Evolutionary conservation across 2,329 filamentous ascomycete species (phyloP).

Genomic region (Aspergillus calidoustus): DNA sequence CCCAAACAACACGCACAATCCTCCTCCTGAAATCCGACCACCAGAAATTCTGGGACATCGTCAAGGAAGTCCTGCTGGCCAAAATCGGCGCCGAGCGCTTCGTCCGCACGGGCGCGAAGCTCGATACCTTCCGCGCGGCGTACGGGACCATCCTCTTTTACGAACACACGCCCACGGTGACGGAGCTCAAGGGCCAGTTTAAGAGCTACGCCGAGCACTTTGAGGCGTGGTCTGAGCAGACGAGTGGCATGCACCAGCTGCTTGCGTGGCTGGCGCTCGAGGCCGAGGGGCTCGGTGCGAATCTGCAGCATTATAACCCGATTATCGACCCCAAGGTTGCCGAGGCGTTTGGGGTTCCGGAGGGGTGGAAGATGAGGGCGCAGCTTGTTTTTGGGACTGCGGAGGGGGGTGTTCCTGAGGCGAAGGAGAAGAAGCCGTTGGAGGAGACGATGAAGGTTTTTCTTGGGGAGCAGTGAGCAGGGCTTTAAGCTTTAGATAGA

Average conservation of each 20-base stretch:
- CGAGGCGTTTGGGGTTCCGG: slow-evolving; percentile 68
- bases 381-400: slow-evolving; percentile 73
- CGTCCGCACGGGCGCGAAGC: slow-evolving; percentile 33
- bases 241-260: slow-evolving; percentile 76
- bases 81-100: slow-evolving; percentile 64
- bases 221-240: slow-evolving; percentile 67
- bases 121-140: slow-evolving; percentile 65
- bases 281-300: slow-evolving; percentile 78
- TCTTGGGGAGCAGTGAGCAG: background rate
- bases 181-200: slow-evolving; percentile 53
- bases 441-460: slow-evolving; percentile 10
- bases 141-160: slow-evolving; percentile 86
- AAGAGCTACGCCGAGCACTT: slow-evolving; percentile 76
- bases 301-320: slow-evolving; percentile 91
- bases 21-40: slow-evolving; percentile 79
- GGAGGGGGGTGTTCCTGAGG: background rate
- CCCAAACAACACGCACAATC: slow-evolving; percentile 74
- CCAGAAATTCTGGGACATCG: slow-evolving; percentile 80
- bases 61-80: slow-evolving; percentile 57
- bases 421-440: slow-evolving; percentile 17
- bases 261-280: slow-evolving; percentile 74
- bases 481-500: background rate
- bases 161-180: slow-evolving; percentile 69
- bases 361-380: slow-evolving; percentile 73
- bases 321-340: slow-evolving; percentile 73